Evolutionary conservation across 352 stramenopile genomes (phyloP), one percentile per base, ranked within the genome.

Genomic region (Globisporangium nagaii): DNA sequence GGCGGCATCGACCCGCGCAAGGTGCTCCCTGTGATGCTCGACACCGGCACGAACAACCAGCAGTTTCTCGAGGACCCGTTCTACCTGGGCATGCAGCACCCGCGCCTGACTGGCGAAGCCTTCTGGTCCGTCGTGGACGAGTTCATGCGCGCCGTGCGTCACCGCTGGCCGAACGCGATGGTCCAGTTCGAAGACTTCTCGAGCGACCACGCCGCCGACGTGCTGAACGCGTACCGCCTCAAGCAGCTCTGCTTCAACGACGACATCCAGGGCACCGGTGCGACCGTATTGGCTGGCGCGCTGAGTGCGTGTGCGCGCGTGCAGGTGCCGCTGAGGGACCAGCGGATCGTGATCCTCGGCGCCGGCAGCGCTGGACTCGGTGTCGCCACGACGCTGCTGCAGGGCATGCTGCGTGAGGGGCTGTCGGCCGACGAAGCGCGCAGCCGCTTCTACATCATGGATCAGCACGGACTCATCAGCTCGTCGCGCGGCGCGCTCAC

Each of bases 181-280:
- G 88, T 98, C 12, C 95, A 98, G 69, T 99, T 98, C 67, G 96
- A 98, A 66, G 96, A 99, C 75, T 98, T 99, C 59, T 90, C 84
- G 10, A 96, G 81, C 48, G 79, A 90, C 56, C 75, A 93, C 58
- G 88, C 88, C n/a, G 79, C 85, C 3, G 79, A 91, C 34, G 76
- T 99, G 25, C 64, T 99, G 32, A 94, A 98, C 51, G 93, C 93
- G 17, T 98, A 99, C 70, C 82, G 93, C n/a, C 53, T 98, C 20
- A 86, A 96, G 56, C 83, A 97, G 58, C 68, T 98, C 28, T 98
- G 91, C 65, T 98, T 98, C 66, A 98, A 98, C 68, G 96, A 99
- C 76, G 96, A 99, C 67, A 98, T 99, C 63, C 96, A 99, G 64
- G 96, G 96, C 27, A 99, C 96, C 7, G 96, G 93, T 45, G 93